These are phyloP conservation scores for Cokeromyces recurvatus DNA, from an alignment of 371 early-diverging fungal species.

Conservation along the genomic window DNA sequence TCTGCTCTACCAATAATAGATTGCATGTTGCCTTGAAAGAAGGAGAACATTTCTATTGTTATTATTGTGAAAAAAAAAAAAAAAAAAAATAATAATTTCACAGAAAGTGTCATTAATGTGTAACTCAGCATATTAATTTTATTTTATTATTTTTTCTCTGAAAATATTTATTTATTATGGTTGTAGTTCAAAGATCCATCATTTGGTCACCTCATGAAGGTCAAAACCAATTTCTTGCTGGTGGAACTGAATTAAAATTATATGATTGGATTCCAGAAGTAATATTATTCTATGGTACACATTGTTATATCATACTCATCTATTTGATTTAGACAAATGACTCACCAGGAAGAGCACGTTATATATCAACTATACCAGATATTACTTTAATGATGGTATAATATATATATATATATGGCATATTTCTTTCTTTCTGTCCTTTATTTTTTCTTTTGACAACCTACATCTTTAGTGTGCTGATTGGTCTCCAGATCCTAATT, in stretches of 20 bases:
- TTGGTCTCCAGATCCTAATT: constrained; percentile 70
- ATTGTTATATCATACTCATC: background rate
- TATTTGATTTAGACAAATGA: constrained; percentile 35
- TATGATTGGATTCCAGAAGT: constrained; percentile 66
- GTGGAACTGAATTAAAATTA: constrained; percentile 61
- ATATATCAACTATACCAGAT: constrained; percentile 59
- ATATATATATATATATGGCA: background rate
- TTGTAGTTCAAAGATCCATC: constrained; percentile 36
- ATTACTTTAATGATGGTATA: constrained; percentile 59
- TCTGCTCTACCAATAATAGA: no score
- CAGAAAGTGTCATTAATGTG: no score
- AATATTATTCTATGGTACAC: no score
- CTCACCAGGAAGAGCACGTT: constrained; percentile 42
- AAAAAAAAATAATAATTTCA: no score
- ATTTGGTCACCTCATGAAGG: constrained; percentile 65
- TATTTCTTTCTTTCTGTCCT: background rate
- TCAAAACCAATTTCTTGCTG: constrained; percentile 58
- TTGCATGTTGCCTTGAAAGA: no score
- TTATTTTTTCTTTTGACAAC: background rate
- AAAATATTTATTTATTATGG: no score
- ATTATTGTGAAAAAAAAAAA: no score
- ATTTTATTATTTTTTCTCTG: no score
- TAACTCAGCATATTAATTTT: no score
- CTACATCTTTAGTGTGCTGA: constrained; percentile 56
- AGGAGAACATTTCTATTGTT: no score